Conservation (phyloP, 306 rosid genomes). For the Mimosa pudica region DNA sequence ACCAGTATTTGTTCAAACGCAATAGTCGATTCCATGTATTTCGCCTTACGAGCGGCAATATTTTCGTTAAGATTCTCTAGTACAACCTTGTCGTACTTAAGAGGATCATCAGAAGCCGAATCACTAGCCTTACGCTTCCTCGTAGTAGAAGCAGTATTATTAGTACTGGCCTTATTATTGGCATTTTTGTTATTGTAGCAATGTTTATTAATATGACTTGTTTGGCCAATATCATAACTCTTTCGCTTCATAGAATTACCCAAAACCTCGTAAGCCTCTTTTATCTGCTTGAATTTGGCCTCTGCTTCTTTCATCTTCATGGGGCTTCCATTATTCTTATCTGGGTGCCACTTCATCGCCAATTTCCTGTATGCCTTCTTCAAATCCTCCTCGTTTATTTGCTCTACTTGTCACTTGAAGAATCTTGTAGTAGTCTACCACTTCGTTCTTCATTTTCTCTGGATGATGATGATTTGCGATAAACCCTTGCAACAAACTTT, state of each 20-base stretch:
- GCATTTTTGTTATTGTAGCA: not conserved
- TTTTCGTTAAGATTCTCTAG: not conserved
- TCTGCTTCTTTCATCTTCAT: constrained; percentile 39
- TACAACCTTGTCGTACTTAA: not conserved
- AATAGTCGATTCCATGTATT: not conserved
- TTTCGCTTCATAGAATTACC: constrained; percentile 37
- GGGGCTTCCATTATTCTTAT: constrained; percentile 25
- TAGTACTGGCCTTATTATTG: not conserved
- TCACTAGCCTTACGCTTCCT: not conserved
- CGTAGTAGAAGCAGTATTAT: not conserved
- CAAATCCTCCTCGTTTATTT: constrained; percentile 27
- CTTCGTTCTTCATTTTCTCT: constrained; percentile 10
- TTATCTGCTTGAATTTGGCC: constrained; percentile 37
- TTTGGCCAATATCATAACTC: constrained; percentile 33
- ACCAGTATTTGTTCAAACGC: constrained; percentile 51
- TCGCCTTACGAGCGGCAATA: not conserved
- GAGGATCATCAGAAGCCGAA: not conserved
- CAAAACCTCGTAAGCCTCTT: constrained; percentile 39
- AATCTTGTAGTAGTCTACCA: constrained; percentile 36
- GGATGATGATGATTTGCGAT: not conserved
- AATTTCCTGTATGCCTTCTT: constrained; percentile 34
- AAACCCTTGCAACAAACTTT: not conserved
- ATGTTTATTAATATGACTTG: too few relatives aligned
- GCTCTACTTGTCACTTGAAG: constrained; percentile 34
- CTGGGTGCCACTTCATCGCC: constrained; percentile 44